These are phyloP conservation scores for Debaryomyces coudertii DNA, from an alignment of 1,139 yeast genomes.

Conservation along the genomic window DNA sequence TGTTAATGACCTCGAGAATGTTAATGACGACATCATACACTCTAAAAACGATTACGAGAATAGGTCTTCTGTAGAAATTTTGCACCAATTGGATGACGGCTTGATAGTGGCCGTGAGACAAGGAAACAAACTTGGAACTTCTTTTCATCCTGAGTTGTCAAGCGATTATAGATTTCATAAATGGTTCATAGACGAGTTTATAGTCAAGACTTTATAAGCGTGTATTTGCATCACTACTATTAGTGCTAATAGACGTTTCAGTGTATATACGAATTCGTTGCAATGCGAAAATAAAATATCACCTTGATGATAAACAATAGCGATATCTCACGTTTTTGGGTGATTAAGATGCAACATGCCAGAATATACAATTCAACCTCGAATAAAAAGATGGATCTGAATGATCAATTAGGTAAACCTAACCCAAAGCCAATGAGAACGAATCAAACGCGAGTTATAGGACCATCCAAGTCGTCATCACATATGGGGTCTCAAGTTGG, in stretches of 20 bases:
- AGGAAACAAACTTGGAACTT: slow-evolving; percentile 68
- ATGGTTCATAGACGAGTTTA: slow-evolving; percentile 69
- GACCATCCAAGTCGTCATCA: slow-evolving; percentile 1
- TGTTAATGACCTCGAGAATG: slow-evolving; percentile 13
- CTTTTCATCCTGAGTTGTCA: slow-evolving; percentile 81
- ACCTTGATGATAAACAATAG: not conserved
- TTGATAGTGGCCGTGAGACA: slow-evolving; percentile 75
- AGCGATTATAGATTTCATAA: slow-evolving; percentile 64
- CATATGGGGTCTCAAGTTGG: slow-evolving; percentile 12
- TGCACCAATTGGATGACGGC: slow-evolving; percentile 43
- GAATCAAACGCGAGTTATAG: not conserved
- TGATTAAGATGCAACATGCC: slow-evolving; percentile 32
- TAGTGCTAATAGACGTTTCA: not conserved
- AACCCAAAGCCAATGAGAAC: slow-evolving; percentile 1
- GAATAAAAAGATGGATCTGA: slow-evolving; percentile 3
- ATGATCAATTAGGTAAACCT: not conserved
- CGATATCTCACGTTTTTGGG: not conserved
- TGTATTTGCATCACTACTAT: not conserved
- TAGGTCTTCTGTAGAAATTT: slow-evolving; percentile 41
- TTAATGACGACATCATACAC: slow-evolving; percentile 25
- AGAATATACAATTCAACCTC: slow-evolving; percentile 24
- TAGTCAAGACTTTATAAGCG: slow-evolving; percentile 21
- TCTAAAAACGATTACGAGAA: slow-evolving; percentile 33
- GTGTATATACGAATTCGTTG: slow-evolving; percentile 3
- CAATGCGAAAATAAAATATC: not conserved